Evolutionary conservation across 768 basidiomycete genomes (phyloP).

Genomic region (Amanita subjunquillea): DNA sequence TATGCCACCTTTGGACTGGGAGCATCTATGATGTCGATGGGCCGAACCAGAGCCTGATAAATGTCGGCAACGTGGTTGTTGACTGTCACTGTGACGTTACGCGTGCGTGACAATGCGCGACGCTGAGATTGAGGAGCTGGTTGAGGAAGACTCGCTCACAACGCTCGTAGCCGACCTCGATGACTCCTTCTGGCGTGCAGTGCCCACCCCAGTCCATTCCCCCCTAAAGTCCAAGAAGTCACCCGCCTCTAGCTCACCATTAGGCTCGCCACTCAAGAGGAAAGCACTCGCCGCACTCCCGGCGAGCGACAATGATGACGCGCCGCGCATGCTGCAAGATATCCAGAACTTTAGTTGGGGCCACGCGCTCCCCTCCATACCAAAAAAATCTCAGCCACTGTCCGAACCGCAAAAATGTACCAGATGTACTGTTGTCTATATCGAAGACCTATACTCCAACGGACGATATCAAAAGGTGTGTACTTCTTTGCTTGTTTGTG

Average conservation of each 20-base stretch:
- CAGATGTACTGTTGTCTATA: constrained; percentile 44
- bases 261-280: too few relatives aligned
- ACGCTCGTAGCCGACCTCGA: constrained; percentile 31
- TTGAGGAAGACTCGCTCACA: constrained; percentile 1
- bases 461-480: constrained; percentile 32
- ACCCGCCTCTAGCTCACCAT: neutral
- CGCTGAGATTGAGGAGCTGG: neutral
- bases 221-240: constrained; percentile 14
- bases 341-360: neutral
- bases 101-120: neutral
- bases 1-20: too few relatives aligned
- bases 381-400: neutral
- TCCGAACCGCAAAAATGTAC: constrained; percentile 20
- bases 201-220: constrained; percentile 25
- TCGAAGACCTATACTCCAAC: constrained; percentile 24
- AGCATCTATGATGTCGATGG: too few relatives aligned
- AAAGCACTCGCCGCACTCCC: too few relatives aligned
- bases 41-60: too few relatives aligned
- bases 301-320: too few relatives aligned
- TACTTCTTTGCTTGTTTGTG: neutral
- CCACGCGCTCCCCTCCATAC: too few relatives aligned
- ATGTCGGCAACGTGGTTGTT: too few relatives aligned
- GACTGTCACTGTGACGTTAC: neutral
- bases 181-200: constrained; percentile 36
- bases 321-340: too few relatives aligned